Evolutionary conservation across 2,329 filamentous ascomycete genomes (phyloP).

Genomic region (Mycosphaerelloides madeirae): DNA sequence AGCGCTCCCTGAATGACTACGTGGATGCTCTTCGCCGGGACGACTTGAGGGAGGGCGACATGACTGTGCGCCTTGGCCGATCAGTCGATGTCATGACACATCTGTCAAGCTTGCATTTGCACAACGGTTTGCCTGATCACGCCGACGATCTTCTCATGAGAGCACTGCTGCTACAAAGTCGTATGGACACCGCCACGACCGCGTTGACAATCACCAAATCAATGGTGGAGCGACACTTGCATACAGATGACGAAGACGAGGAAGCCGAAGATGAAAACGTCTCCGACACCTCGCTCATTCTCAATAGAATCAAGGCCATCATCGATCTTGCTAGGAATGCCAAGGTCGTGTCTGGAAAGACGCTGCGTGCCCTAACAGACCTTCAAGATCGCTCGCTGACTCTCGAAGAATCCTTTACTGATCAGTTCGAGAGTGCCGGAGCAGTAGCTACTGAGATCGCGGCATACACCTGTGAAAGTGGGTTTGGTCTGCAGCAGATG

Average conservation of each 20-base stretch:
- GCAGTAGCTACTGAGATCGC: slow-evolving; percentile 60
- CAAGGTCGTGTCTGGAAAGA: slow-evolving; percentile 78
- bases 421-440: slow-evolving; percentile 68
- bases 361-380: slow-evolving; percentile 70
- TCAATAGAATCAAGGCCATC: slow-evolving; percentile 65
- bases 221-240: slow-evolving; percentile 64
- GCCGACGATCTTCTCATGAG: slow-evolving; percentile 77
- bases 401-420: slow-evolving; percentile 61
- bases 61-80: slow-evolving; percentile 71
- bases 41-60: slow-evolving; percentile 79
- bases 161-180: slow-evolving; percentile 69
- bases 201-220: slow-evolving; percentile 59
- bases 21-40: slow-evolving; percentile 79
- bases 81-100: slow-evolving; percentile 85
- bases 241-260: slow-evolving; percentile 37
- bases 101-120: slow-evolving; percentile 74
- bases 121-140: slow-evolving; percentile 63
- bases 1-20: slow-evolving; percentile 81
- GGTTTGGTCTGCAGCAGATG: slow-evolving; percentile 60
- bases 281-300: slow-evolving; percentile 53
- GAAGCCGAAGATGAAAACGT: slow-evolving; percentile 58
- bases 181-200: slow-evolving; percentile 71
- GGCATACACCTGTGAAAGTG: slow-evolving; percentile 61
- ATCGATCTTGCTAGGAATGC: slow-evolving; percentile 72
- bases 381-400: slow-evolving; percentile 71